Conservation (phyloP, 2,329 filamentous ascomycete genomes). For the Fusarium sp. region DNA sequence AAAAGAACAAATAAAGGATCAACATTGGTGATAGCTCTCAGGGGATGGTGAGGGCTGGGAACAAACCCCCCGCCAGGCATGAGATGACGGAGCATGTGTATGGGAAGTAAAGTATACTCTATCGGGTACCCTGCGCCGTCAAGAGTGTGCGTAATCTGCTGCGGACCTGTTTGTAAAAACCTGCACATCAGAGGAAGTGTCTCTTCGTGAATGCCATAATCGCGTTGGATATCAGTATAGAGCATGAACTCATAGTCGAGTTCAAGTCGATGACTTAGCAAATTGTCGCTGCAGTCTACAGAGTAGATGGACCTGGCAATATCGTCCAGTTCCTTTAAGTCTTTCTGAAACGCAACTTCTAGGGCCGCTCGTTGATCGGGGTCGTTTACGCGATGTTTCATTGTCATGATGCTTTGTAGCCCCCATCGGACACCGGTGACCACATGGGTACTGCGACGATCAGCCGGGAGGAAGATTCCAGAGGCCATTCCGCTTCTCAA, state of each 20-base stretch:
- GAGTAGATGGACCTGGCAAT: not conserved
- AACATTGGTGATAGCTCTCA: not conserved
- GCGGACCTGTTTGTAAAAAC: not conserved
- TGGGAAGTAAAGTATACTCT: slow-evolving; percentile 11
- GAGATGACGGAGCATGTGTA: not conserved
- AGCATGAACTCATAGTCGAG: slow-evolving; percentile 10
- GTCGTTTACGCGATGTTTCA: not conserved
- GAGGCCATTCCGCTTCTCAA: rapidly evolving
- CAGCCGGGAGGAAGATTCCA: rapidly evolving
- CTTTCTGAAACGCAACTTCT: not conserved
- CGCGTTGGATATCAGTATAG: slow-evolving; percentile 17
- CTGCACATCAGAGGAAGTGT: not conserved
- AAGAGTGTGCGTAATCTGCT: not conserved
- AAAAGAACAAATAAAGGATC: slow-evolving; percentile 2
- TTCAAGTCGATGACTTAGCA: not conserved
- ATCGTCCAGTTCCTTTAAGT: not conserved
- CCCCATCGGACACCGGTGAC: slow-evolving; percentile 25
- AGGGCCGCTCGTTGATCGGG: not conserved
- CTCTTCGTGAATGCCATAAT: not conserved
- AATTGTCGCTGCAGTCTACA: not conserved
- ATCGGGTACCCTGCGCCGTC: slow-evolving; percentile 9
- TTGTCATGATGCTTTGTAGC: slow-evolving; percentile 9
- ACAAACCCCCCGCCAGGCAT: not conserved
- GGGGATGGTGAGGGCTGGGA: rapidly evolving
- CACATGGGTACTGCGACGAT: slow-evolving; percentile 6